Base-by-base conservation (phyloP, 164 flowering plant species). In the Buxus sempervirens region DNA sequence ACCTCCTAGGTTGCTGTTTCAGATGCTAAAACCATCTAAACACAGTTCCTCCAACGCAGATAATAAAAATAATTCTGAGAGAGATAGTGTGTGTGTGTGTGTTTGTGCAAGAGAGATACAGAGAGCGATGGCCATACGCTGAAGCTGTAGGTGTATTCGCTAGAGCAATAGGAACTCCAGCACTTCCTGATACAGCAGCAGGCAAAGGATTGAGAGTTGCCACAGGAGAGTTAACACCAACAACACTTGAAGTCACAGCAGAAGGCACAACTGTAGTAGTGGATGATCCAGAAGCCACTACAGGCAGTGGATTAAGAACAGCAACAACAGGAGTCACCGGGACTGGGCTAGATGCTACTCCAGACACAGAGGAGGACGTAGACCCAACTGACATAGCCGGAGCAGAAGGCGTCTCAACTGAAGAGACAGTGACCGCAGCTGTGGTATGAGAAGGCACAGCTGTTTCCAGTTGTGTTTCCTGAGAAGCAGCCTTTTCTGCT, bases 321-420 rank as follows among this genome's bases (percentile, higher is more conserved):
- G 86, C 56, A 70, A 68, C 77, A 71, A 77, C 79, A 64, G 88
- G 85, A 28, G 81, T 75, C 38, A 80, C 88, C n/a, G 85, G 71
- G 71, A 76, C 84, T 19, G 96, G 92, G 67, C 93, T 89, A n/a
- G 85, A 76, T 66, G 79, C 67, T 18, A 76, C 71, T 38, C 63
- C 85, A 71, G 81, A 48, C 48, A 69, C 32, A 8, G 73, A n/a
- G 58, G 86, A 51, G 54, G 73, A 63, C 28, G 67, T 58, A n/a
- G 78, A 66, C 58, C 72, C 59, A 69, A 68, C 71, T n/a, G 72
- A 53, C 64, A 45, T 42, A 62, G 63, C 70, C 38, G 75, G 58
- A 26, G 58, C 25, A 26, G 62, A 36, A 55, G 82, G 67, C 58
- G 74, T 64, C 56, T 77, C 81, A 32, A 60, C 70, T 13, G 78